phyloP scores from a whole-genome alignment of 2,329 filamentous ascomycete species.

The Cordyceps javanica region DNA sequence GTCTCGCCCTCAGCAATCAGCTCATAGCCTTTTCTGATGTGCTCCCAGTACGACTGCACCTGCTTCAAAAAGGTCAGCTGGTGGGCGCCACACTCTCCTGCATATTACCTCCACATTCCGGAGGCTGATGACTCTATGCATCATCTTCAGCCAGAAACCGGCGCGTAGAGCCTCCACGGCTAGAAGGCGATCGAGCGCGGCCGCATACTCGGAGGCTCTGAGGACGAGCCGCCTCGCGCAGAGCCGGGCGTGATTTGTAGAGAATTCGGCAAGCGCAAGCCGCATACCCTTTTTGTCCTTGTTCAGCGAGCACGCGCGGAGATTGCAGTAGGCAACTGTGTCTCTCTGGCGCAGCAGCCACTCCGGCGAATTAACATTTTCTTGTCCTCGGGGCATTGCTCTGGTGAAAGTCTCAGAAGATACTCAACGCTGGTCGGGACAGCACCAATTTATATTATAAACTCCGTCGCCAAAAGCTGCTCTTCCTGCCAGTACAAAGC shows the following conservation, averaged over 20 bases:
- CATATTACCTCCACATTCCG: not conserved
- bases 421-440: not conserved
- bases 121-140: not conserved
- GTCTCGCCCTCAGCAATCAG: not conserved
- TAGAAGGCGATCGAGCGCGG: not conserved
- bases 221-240: not conserved
- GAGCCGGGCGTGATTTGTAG: not conserved
- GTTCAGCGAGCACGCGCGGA: not conserved
- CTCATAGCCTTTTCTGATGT: not conserved
- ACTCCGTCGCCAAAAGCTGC: not conserved
- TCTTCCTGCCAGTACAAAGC: not conserved
- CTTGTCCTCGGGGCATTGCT: not conserved
- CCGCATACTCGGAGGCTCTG: not conserved
- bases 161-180: not conserved
- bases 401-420: not conserved
- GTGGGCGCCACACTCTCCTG: not conserved
- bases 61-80: not conserved
- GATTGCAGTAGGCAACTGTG: not conserved
- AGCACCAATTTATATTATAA: not conserved
- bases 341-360: not conserved
- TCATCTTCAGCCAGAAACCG: not conserved
- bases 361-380: not conserved
- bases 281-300: not conserved
- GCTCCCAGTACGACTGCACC: not conserved
- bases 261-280: not conserved